A percentile compares a stretch with the other conserved stretches of the same genome.
Conservation (phyloP, 306 rosid genomes). For the Trichosanthes cucumerina region DNA sequence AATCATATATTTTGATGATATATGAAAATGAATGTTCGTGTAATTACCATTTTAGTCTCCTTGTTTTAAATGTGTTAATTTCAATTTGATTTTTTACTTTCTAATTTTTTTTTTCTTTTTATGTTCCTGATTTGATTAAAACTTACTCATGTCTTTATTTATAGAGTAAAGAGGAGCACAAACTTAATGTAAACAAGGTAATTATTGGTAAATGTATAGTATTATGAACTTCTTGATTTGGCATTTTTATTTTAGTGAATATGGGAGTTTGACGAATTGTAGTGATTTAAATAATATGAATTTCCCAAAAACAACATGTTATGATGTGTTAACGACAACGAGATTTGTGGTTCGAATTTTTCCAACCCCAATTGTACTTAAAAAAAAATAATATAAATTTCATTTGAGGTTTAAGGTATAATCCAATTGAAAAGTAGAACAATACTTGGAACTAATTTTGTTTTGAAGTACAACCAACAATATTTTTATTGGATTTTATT, state of each 20-base stretch:
- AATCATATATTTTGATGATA: not conserved
- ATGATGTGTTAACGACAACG: too few species aligned
- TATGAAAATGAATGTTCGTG: not conserved
- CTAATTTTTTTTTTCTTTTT: not conserved
- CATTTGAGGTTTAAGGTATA: not conserved
- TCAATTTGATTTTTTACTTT: not conserved
- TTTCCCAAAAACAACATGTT: too few species aligned
- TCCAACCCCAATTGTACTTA: too few species aligned
- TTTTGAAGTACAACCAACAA: not conserved
- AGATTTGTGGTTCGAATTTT: too few species aligned
- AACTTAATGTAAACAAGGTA: not conserved
- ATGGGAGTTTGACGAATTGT: not conserved
- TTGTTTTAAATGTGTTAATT: not conserved
- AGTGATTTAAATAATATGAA: not conserved
- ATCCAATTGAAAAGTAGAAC: not conserved
- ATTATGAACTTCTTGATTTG: too few species aligned
- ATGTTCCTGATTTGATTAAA: not conserved
- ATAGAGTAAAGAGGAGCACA: too few species aligned
- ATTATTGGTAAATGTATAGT: not conserved
- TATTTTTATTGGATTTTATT: too few species aligned
- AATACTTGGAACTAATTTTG: not conserved
- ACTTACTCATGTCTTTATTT: too few species aligned
- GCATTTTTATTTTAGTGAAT: not conserved
- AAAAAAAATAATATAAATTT: not conserved
- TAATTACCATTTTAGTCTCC: not conserved